These are phyloP conservation scores for Podospora tetraspora DNA, from an alignment of 495 filamentous ascomycete genomes.

Conservation along the genomic window DNA sequence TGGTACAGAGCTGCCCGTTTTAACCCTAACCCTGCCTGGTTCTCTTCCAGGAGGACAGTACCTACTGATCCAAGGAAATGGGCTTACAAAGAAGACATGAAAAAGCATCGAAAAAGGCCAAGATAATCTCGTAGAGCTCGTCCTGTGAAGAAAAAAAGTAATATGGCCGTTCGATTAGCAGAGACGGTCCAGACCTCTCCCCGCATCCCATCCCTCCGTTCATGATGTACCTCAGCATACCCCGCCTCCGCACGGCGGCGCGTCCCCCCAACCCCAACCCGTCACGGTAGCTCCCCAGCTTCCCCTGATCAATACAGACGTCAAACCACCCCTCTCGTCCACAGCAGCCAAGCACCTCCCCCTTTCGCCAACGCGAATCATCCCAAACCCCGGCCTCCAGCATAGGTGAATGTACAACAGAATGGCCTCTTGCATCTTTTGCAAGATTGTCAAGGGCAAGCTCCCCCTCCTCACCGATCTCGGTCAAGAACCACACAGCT, in stretches of 20 bases:
- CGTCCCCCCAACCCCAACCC: not conserved
- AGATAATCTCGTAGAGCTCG: not conserved
- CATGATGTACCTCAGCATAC: not conserved
- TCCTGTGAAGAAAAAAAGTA: not conserved
- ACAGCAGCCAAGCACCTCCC: slow-evolving; percentile 6
- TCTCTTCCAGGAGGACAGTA: not conserved
- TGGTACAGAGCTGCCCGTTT: not conserved
- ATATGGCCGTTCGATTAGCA: not conserved
- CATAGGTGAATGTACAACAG: slow-evolving; percentile 26
- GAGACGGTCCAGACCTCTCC: not conserved
- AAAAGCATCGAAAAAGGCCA: not conserved
- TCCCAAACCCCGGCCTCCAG: not conserved
- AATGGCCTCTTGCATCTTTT: slow-evolving; percentile 79
- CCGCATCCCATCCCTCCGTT: not conserved
- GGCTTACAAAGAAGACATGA: not conserved
- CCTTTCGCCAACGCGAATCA: not conserved
- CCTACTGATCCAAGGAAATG: not conserved
- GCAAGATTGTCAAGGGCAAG: slow-evolving; percentile 93
- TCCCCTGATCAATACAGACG: not conserved
- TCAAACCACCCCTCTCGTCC: not conserved
- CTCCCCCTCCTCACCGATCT: slow-evolving; percentile 1
- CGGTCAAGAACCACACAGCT: slow-evolving; percentile 13
- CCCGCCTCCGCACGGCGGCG: not conserved
- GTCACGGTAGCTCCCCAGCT: not conserved
- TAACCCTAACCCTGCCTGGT: not conserved